Base-by-base conservation (phyloP, 495 filamentous ascomycete genomes). In the Annulohypoxylon moriforme region DNA sequence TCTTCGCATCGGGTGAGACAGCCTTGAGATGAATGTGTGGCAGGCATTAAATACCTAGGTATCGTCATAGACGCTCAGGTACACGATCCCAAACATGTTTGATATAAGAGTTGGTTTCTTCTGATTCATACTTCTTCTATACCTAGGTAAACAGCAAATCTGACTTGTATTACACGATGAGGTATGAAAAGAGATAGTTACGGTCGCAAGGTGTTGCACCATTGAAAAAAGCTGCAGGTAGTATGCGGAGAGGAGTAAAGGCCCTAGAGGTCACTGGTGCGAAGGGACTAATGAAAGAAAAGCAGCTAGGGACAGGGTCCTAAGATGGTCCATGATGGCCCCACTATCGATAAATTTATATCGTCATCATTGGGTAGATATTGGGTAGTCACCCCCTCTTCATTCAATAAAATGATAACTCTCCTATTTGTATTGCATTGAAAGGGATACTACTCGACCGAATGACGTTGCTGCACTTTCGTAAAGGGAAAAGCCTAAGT, bases 401-500 rank as follows among this genome's bases (percentile, higher is more conserved):
- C 44, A 60, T 47, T 63, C 58, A 67, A 68, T 60, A 55, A 60
- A 59, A 67, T 53, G 33, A 59, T 68, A 61, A 60, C 47, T 71
- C 57, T 47, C 53, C 52, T 60, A 64, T 52, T 69, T 71, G 34
- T 70, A 65, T 47, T 53, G 59, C 34, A 60, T 60, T 68, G 46
- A 18, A 57, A 52, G 52, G 55, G 56, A 53, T 22, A 6, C 25
- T 60, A 36, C 50, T 27, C 14, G 31, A 71, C 42, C 57, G 16
- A 56, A 72, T 68, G 69, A 72, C 64, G 64, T 68, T 72, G 27
- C 38, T 61, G 38, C 40, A 59, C 55, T 38, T 55, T 61, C 38
- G 29, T 60, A 73, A 65, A 65, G 55, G 64, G 70, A 59, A 72
- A 68, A 60, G 69, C 53, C 60, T 55, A 52, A 68, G 53, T 47